Evolutionary conservation across 768 basidiomycete genomes (phyloP).

Genomic region (Tricholoma sp.): DNA sequence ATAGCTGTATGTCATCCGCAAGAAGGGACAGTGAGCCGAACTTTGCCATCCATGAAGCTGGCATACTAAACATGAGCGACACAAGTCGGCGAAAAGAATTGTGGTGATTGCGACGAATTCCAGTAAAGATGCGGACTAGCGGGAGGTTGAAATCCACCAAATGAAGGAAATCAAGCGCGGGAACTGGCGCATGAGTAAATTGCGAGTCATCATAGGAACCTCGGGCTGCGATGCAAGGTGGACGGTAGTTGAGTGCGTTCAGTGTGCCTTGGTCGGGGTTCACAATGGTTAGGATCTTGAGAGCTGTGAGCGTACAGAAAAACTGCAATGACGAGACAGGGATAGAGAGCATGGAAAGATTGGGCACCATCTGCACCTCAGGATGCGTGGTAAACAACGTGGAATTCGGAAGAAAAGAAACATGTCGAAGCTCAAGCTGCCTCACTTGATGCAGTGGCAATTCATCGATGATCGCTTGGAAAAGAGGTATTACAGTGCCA

Average conservation of each 20-base stretch:
- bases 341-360: background rate
- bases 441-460: background rate
- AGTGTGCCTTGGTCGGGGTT: constrained; percentile 5
- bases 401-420: background rate
- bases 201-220: background rate
- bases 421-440: background rate
- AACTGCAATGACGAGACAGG: constrained; percentile 1
- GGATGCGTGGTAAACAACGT: background rate
- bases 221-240: background rate
- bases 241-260: background rate
- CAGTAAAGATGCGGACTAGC: background rate
- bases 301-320: constrained; percentile 1
- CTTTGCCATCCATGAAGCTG: background rate
- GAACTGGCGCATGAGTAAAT: background rate
- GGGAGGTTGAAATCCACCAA: constrained; percentile 1
- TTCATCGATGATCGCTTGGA: background rate
- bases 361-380: background rate
- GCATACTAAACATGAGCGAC: background rate
- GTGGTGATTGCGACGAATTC: background rate
- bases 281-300: background rate
- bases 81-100: background rate
- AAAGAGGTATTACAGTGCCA: background rate
- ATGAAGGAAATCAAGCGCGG: background rate
- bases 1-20: background rate
- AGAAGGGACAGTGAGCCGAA: background rate